Conservation (phyloP, 176 grass and related monocot genomes). For the Carex littledalei region DNA sequence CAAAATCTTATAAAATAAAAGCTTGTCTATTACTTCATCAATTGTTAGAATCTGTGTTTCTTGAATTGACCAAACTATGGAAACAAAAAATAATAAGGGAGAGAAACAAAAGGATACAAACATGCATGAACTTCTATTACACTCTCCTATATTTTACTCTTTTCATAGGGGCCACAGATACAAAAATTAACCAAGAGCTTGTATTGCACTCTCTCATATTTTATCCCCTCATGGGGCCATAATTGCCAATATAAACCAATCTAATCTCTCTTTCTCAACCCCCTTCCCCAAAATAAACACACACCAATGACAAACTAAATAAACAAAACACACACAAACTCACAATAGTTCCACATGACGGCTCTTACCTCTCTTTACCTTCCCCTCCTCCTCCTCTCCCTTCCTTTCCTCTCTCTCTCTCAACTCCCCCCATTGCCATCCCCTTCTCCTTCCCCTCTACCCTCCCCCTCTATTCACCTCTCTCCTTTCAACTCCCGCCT, state of each 20-base stretch:
- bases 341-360: slow-evolving; percentile 21
- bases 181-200: slow-evolving; percentile 42
- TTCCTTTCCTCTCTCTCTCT: slow-evolving; percentile 31
- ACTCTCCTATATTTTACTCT: slow-evolving; percentile 25
- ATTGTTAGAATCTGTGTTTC: not conserved
- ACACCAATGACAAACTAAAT: slow-evolving; percentile 26
- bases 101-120: slow-evolving; percentile 21
- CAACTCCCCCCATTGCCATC: slow-evolving; percentile 21
- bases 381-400: slow-evolving; percentile 15
- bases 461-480: slow-evolving; percentile 11
- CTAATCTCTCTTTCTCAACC: slow-evolving; percentile 15
- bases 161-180: slow-evolving; percentile 12
- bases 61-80: not conserved
- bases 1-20: not conserved
- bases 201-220: slow-evolving; percentile 28
- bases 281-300: slow-evolving; percentile 5
- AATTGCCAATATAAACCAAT: slow-evolving; percentile 50
- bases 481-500: slow-evolving; percentile 50
- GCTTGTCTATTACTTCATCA: not conserved
- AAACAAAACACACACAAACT: slow-evolving; percentile 14
- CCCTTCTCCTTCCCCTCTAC: slow-evolving; percentile 23
- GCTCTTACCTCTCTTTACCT: slow-evolving; percentile 3
- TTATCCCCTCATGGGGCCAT: slow-evolving; percentile 11
- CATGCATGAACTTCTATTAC: slow-evolving; percentile 22
- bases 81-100: not conserved